Evolutionary conservation across 140 eudicot genomes (phyloP).

Genomic region (Anethum foeniculum): DNA sequence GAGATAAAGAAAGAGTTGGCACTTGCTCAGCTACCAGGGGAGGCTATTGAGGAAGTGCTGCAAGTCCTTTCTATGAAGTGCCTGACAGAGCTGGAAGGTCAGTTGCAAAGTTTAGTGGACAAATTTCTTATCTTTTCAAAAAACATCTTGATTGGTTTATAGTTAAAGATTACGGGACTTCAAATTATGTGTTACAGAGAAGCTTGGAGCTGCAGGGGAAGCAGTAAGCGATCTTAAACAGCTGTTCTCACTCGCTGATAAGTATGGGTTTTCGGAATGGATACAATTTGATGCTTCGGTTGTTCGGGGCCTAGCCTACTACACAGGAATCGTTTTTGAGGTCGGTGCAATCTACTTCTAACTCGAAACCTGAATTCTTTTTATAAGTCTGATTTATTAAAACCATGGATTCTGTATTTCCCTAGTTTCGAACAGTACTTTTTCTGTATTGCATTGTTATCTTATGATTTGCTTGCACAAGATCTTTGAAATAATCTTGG

Average conservation of each 20-base stretch:
- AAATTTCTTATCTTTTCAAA: background rate
- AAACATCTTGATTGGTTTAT: background rate
- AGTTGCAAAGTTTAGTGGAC: background rate
- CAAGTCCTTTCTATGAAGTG: conserved; percentile 84
- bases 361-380: background rate
- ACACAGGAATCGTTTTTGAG: conserved; percentile 95
- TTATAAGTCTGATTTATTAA: background rate
- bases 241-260: conserved; percentile 85
- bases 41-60: conserved; percentile 68
- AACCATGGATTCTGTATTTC: background rate
- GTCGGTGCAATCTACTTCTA: conserved; percentile 26
- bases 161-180: background rate
- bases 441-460: background rate
- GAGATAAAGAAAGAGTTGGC: conserved; percentile 73
- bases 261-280: conserved; percentile 84
- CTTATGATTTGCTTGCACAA: background rate
- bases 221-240: conserved; percentile 70
- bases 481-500: background rate
- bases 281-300: conserved; percentile 97
- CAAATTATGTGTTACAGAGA: conserved; percentile 39
- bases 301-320: conserved; percentile 96
- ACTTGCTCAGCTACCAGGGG: conserved; percentile 55
- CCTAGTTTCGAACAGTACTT: background rate
- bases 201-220: conserved; percentile 81
- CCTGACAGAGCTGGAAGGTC: conserved; percentile 76